Conservation (phyloP, 352 stramenopile genomes). For the Pythium rhizo-oryzae region DNA sequence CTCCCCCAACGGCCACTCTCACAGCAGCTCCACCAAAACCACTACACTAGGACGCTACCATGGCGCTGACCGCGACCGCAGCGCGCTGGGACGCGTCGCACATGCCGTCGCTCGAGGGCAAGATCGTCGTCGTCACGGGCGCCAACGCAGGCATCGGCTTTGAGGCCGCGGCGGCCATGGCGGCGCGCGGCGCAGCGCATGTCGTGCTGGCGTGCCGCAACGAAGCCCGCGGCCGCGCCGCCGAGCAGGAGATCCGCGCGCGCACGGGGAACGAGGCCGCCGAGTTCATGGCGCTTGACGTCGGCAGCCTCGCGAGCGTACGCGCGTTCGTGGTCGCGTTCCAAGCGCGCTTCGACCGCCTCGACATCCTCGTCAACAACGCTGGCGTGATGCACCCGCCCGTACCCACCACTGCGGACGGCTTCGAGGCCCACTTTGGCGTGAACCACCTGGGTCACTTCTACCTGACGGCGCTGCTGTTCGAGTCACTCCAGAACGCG, state of each 20-base stretch:
- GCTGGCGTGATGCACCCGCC: conserved; percentile 22
- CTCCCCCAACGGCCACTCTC: background rate
- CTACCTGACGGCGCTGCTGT: conserved; percentile 28
- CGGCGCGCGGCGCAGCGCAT: conserved; percentile 51
- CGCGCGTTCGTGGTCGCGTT: conserved; percentile 28
- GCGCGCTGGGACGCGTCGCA: conserved; percentile 11
- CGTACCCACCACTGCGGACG: no score
- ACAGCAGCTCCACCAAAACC: no score
- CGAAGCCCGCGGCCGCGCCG: conserved; percentile 35
- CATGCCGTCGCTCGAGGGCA: conserved; percentile 28
- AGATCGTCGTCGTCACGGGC: conserved; percentile 79
- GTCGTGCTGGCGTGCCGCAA: conserved; percentile 60
- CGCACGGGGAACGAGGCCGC: no score
- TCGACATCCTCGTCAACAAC: conserved; percentile 46
- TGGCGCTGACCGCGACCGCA: conserved; percentile 5
- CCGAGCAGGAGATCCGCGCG: conserved; percentile 29
- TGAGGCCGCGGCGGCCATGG: conserved; percentile 52
- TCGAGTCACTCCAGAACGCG: conserved; percentile 27
- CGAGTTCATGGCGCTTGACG: conserved; percentile 30
- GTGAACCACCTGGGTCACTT: conserved; percentile 36
- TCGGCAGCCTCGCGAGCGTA: conserved; percentile 30
- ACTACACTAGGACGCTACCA: background rate
- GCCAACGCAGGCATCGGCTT: conserved; percentile 83
- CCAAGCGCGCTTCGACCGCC: conserved; percentile 4
- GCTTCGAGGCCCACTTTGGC: conserved; percentile 22